Evolutionary conservation across 1,139 yeast species (phyloP).

Genomic region (Meyerozyma guilliermondii): DNA sequence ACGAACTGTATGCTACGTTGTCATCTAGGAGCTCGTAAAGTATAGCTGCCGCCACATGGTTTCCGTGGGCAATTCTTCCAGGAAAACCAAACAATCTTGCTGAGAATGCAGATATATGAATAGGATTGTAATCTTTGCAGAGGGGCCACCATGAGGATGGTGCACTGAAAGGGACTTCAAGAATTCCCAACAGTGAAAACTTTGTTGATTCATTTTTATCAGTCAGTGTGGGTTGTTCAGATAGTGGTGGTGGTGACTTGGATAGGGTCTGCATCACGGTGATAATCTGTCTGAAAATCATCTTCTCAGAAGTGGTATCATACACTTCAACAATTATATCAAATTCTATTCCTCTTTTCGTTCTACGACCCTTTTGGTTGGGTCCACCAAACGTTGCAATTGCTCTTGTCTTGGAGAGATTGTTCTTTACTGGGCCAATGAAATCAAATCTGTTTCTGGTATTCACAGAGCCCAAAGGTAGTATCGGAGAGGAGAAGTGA

Average conservation of each 20-base stretch:
- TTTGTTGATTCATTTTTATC: too few relatives aligned
- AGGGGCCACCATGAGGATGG: background rate
- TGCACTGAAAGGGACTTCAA: background rate
- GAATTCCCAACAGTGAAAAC: background rate
- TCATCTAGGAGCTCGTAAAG: background rate
- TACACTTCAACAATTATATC: background rate
- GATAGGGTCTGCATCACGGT: background rate
- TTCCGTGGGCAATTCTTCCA: constrained; percentile 1
- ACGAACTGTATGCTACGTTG: background rate
- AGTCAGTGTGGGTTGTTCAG: background rate
- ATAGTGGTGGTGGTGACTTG: background rate
- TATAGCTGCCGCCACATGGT: background rate
- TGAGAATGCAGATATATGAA: background rate
- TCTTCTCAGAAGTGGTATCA: background rate
- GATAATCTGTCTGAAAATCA: background rate
- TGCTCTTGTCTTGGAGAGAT: background rate
- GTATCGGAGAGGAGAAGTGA: background rate
- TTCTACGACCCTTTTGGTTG: background rate
- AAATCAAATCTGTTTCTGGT: background rate
- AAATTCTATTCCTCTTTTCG: background rate
- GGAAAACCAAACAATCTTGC: background rate
- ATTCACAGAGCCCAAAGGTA: background rate
- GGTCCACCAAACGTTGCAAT: background rate
- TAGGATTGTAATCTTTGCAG: constrained; percentile 1
- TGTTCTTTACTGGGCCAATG: background rate